Base-by-base conservation (phyloP, 2,329 filamentous ascomycete species). In the Pestalotiopsis sp. region DNA sequence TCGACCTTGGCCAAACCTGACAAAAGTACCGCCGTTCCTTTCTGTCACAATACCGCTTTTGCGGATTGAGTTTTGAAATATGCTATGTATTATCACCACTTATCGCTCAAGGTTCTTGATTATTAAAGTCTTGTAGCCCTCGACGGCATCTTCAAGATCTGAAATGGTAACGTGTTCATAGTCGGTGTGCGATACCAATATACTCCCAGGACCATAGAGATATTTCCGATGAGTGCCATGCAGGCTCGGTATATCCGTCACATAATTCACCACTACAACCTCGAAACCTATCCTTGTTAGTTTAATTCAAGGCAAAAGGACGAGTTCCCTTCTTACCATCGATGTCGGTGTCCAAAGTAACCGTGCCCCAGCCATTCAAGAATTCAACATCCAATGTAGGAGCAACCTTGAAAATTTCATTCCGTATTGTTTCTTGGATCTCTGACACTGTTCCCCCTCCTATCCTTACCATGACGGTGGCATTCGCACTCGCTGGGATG, bases 221-320 rank as follows among this genome's bases (percentile, higher is more conserved):
- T 91, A 91, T 68, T 84, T 85, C n/a, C 84, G 89, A 72, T 92
- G 88, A 62, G 89, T 84, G 12, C 92, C 89, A 25, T 87, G 79
- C 58, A 97, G 81, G 73, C 93, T 90, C 1, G 93, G 93, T 27
- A 97, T 90, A 79, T 98, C 95, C 1, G 95, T 97, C 11, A 94
- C 95, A 76, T 97, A 97, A 77, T 96, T 97, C 62, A 94, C 92
- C 0, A 92, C 89, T 63, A 92, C 88, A 0, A 87, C 90, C 13
- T 95, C 89, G 70, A 97, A 97, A 0, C 92, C 87, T 88, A 41
- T 4, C 5, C 9, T 13, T 57, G 49, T 27, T 17, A 39, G 57
- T 20, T 13, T 45, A 4, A 23, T 13, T 23, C 45, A 13, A 36
- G 25, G 31, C 4, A 4, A 23, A 14, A 11, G 49, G 25, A 39